phyloP scores from a whole-genome alignment of 1,284 basidiomycete genomes.

The Tilletia indica region DNA sequence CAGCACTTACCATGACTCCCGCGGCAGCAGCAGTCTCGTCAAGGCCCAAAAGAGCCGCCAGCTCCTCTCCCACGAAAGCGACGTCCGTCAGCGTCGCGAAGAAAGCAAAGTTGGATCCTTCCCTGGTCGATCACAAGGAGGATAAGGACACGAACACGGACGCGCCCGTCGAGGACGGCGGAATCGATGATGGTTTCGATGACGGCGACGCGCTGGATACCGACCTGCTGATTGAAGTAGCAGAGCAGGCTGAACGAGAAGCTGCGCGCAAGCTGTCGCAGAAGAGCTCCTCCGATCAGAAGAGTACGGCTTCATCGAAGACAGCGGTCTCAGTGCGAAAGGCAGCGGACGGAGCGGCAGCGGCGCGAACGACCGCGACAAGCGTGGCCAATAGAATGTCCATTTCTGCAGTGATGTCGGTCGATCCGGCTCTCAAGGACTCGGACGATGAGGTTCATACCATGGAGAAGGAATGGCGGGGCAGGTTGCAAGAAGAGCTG shows the following conservation, averaged over 20 bases:
- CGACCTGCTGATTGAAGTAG: not conserved
- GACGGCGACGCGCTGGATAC: constrained; percentile 4
- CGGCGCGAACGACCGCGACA: not conserved
- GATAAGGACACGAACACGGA: not conserved
- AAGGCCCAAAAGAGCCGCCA: not conserved
- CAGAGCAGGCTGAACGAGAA: not conserved
- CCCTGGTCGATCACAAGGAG: too few species aligned
- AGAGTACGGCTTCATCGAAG: not conserved
- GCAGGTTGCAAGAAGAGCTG: constrained; percentile 39
- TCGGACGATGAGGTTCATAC: constrained; percentile 28
- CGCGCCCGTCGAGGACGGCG: not conserved
- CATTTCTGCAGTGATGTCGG: not conserved
- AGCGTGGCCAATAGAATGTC: not conserved
- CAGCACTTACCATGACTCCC: not conserved
- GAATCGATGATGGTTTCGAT: not conserved
- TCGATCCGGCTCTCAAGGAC: not conserved
- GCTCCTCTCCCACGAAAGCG: not conserved
- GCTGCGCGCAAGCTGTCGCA: not conserved
- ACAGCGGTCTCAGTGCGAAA: not conserved
- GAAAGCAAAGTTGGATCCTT: not conserved
- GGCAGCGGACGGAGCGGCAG: not conserved
- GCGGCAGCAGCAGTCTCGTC: not conserved
- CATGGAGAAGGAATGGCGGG: constrained; percentile 47
- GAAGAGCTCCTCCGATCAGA: not conserved
- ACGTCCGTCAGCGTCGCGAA: not conserved